Evolutionary conservation across 2,329 filamentous ascomycete genomes (phyloP).

Genomic region (Trichoderma lentiforme): DNA sequence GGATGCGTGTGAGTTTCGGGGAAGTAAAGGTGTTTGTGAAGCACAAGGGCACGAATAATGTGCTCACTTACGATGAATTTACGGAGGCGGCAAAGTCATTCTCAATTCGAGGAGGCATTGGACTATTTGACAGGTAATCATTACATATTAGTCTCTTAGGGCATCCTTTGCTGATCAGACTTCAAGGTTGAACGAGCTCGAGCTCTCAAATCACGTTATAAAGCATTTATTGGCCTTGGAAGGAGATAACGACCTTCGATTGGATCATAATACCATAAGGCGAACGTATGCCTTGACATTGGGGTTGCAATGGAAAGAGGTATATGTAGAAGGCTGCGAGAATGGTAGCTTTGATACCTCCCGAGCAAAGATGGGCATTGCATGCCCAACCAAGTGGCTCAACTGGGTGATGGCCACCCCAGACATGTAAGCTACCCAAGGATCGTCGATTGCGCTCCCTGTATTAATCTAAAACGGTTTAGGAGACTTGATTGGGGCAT

Average conservation of each 20-base stretch:
- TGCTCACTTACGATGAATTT: slow-evolving; percentile 28
- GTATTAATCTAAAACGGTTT: neutral
- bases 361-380: slow-evolving; percentile 23
- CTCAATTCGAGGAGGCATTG: slow-evolving; percentile 30
- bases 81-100: slow-evolving; percentile 27
- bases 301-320: slow-evolving; percentile 21
- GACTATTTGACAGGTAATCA: slow-evolving; percentile 28
- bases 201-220: slow-evolving; percentile 9
- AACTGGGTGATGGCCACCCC: slow-evolving; percentile 36
- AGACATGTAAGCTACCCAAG: slow-evolving; percentile 32
- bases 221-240: slow-evolving; percentile 14
- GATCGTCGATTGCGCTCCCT: neutral
- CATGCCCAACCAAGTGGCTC: slow-evolving; percentile 26
- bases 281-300: slow-evolving; percentile 25
- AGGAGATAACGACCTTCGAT: slow-evolving; percentile 18
- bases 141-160: neutral
- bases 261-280: slow-evolving; percentile 15
- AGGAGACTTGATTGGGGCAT: slow-evolving; percentile 37
- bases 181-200: slow-evolving; percentile 15
- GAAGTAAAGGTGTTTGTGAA: slow-evolving; percentile 27
- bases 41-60: slow-evolving; percentile 25
- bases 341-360: slow-evolving; percentile 23
- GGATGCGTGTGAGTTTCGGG: slow-evolving; percentile 35
- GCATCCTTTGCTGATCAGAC: neutral
- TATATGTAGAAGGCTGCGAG: slow-evolving; percentile 22